Percentiles rank a stretch among this genome's conserved stretches.
Evolutionary conservation across 148 eudicot species (phyloP).

Genomic region (Polygonum maritimum): DNA sequence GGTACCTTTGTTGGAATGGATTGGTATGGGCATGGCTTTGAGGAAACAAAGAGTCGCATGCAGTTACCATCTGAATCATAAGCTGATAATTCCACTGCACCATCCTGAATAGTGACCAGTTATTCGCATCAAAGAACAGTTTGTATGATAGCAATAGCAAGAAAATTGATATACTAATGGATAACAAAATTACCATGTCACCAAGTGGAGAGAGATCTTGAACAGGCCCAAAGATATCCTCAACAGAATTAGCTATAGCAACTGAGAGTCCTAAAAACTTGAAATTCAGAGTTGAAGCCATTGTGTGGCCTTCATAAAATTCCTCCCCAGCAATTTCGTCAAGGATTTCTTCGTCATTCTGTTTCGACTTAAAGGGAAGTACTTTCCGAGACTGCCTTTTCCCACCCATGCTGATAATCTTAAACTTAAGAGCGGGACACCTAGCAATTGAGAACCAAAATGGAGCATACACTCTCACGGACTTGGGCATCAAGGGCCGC

Average conservation of each 20-base stretch:
- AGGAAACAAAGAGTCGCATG: slow-evolving; percentile 71
- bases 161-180: not conserved
- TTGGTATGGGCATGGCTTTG: slow-evolving; percentile 82
- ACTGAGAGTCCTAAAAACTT: slow-evolving; percentile 61
- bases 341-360: slow-evolving; percentile 33
- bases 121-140: not conserved
- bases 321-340: slow-evolving; percentile 88
- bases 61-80: slow-evolving; percentile 68
- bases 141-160: not conserved
- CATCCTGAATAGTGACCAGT: slow-evolving; percentile 45
- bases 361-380: slow-evolving; percentile 42
- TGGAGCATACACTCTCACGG: slow-evolving; percentile 70
- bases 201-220: slow-evolving; percentile 82
- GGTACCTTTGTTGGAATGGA: slow-evolving; percentile 92
- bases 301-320: slow-evolving; percentile 71
- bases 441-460: slow-evolving; percentile 80
- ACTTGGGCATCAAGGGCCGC: slow-evolving; percentile 45
- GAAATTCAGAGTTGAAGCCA: slow-evolving; percentile 84
- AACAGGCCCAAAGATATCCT: slow-evolving; percentile 56
- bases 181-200: slow-evolving; percentile 59
- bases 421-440: slow-evolving; percentile 71
- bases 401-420: slow-evolving; percentile 38
- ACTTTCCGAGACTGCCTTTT: slow-evolving; percentile 31
- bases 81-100: slow-evolving; percentile 72
- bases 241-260: slow-evolving; percentile 41